These are phyloP conservation scores for Aspergillus chevalieri DNA, from an alignment of 2,329 filamentous ascomycete species.

Conservation along the genomic window DNA sequence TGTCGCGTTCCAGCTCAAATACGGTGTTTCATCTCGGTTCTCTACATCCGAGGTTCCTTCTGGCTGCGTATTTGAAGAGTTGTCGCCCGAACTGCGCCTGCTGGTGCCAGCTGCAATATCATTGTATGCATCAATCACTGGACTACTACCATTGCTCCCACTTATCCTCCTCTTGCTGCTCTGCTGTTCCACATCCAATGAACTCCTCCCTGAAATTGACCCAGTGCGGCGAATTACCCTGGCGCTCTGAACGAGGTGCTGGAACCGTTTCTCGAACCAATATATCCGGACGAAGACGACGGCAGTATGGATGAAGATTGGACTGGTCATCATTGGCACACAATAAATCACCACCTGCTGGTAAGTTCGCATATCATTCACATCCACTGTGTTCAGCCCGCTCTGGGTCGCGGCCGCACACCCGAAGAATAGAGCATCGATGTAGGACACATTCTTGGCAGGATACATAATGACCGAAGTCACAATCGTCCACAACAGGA, in stretches of 20 bases:
- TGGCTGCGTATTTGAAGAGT: slow-evolving; percentile 18
- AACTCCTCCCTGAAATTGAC: slow-evolving; percentile 33
- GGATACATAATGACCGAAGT: slow-evolving; percentile 75
- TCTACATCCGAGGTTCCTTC: slow-evolving; percentile 24
- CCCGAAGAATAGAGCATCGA: slow-evolving; percentile 86
- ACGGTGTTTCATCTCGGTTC: slow-evolving; percentile 61
- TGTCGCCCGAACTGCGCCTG: not conserved
- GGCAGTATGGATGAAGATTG: slow-evolving; percentile 74
- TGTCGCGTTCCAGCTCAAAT: slow-evolving; percentile 90
- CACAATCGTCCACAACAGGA: slow-evolving; percentile 65
- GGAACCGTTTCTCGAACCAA: slow-evolving; percentile 97
- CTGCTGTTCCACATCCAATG: slow-evolving; percentile 26
- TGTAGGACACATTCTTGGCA: slow-evolving; percentile 61
- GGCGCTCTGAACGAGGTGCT: slow-evolving; percentile 71
- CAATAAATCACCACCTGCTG: slow-evolving; percentile 69
- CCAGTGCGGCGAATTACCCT: slow-evolving; percentile 59
- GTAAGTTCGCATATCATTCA: slow-evolving; percentile 63
- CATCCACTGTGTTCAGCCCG: slow-evolving; percentile 71
- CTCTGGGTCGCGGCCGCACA: slow-evolving; percentile 84
- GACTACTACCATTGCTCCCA: slow-evolving; percentile 30
- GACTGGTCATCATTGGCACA: slow-evolving; percentile 67
- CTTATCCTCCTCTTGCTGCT: slow-evolving; percentile 34
- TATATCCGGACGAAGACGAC: slow-evolving; percentile 91
- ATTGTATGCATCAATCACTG: slow-evolving; percentile 18
- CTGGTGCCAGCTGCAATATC: too few species aligned